Conservation (phyloP, 306 rosid genomes). For the Glycyrrhiza uralensis region DNA sequence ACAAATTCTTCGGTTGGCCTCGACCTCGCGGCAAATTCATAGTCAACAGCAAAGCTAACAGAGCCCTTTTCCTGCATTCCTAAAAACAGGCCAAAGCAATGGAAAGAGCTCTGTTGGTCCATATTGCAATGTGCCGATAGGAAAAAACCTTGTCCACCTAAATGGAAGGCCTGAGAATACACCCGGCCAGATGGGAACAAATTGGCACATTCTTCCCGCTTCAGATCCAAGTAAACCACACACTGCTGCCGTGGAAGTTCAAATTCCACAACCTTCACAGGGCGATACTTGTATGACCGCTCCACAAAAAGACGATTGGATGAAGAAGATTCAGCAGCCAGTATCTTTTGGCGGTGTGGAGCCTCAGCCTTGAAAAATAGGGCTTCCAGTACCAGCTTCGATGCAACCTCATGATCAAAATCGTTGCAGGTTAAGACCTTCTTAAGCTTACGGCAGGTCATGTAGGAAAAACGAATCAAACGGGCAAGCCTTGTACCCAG, state of each 20-base stretch:
- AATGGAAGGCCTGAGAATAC: slow-evolving; percentile 94
- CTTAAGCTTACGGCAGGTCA: slow-evolving; percentile 90
- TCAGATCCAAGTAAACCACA: slow-evolving; percentile 86
- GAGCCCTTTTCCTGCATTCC: slow-evolving; percentile 99
- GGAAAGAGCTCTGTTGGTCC: slow-evolving; percentile 97
- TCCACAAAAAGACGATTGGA: slow-evolving; percentile 64
- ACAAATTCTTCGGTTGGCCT: slow-evolving; percentile 77
- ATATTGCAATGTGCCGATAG: slow-evolving; percentile 96
- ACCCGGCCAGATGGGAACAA: slow-evolving; percentile 85
- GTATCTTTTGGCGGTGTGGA: slow-evolving; percentile 75
- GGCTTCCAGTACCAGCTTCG: slow-evolving; percentile 86
- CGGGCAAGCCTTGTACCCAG: slow-evolving; percentile 64
- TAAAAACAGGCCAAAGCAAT: slow-evolving; percentile 85
- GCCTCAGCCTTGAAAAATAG: slow-evolving; percentile 93
- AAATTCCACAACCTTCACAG: slow-evolving; percentile 90
- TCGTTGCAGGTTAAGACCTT: slow-evolving; percentile 80
- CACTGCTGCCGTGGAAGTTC: slow-evolving; percentile 95
- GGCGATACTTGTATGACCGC: slow-evolving; percentile 89
- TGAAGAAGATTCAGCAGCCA: slow-evolving; percentile 63
- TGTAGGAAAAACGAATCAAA: slow-evolving; percentile 77
- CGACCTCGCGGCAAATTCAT: slow-evolving; percentile 85
- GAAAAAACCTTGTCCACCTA: slow-evolving; percentile 96
- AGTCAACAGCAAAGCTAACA: slow-evolving; percentile 83
- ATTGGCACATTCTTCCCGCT: slow-evolving; percentile 81
- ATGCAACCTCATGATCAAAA: slow-evolving; percentile 71